phyloP scores from a whole-genome alignment of 139 green algal species.

The Nannochloris sp. region DNA sequence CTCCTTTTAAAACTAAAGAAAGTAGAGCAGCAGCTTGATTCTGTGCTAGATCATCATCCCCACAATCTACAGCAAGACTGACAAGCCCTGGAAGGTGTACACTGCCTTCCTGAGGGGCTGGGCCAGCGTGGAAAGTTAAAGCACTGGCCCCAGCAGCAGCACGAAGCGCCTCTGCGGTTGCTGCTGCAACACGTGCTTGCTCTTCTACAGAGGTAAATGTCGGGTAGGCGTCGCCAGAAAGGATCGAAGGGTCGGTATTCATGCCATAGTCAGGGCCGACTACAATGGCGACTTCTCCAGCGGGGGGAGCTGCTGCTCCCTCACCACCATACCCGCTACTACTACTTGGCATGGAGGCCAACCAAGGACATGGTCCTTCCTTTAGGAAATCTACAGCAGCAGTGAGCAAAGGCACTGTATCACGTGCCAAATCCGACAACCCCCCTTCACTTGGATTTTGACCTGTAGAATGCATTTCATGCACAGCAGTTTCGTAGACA shows the following conservation, averaged over 20 bases:
- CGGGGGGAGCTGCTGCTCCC: not conserved
- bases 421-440: conserved; percentile 2
- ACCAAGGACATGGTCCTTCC: not conserved
- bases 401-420: conserved; percentile 13
- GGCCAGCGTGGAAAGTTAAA: conserved; percentile 1
- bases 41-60: not conserved
- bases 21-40: not conserved
- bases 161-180: not conserved
- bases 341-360: not conserved
- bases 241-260: not conserved
- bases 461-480: conserved; percentile 1
- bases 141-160: not conserved
- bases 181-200: not conserved
- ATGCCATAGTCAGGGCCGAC: conserved; percentile 2
- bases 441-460: not conserved
- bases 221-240: conserved; percentile 6
- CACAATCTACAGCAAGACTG: not conserved
- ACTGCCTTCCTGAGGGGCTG: not conserved
- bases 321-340: not conserved
- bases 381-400: conserved; percentile 1
- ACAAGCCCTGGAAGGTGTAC: conserved; percentile 18
- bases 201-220: not conserved
- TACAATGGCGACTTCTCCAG: conserved; percentile 5
- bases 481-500: conserved; percentile 2
- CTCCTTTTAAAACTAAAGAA: conserved; percentile 6